These are phyloP conservation scores for Beauveria pseudobassiana DNA, from an alignment of 2,329 filamentous ascomycete species.

Conservation along the genomic window DNA sequence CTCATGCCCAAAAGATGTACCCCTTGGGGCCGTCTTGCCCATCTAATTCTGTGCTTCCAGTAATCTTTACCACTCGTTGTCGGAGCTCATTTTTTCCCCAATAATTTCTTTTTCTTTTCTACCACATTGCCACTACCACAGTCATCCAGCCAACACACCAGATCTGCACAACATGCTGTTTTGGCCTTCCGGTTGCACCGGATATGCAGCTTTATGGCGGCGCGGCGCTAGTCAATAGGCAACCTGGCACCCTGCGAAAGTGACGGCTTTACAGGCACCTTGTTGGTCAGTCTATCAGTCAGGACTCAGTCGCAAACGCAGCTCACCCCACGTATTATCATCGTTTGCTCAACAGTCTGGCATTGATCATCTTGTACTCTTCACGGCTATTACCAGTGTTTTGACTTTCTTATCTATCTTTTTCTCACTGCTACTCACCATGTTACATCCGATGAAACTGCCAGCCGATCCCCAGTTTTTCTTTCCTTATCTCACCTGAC, in stretches of 20 bases:
- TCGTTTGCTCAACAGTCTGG: too few relatives aligned
- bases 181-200: not conserved
- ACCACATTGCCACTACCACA: too few relatives aligned
- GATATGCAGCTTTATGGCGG: not conserved
- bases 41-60: not conserved
- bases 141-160: not conserved
- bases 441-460: not conserved
- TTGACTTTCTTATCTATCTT: not conserved
- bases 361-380: too few relatives aligned
- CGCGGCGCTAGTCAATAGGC: not conserved
- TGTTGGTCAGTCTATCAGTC: not conserved
- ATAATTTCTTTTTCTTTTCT: too few relatives aligned
- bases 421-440: not conserved
- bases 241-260: not conserved
- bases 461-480: not conserved
- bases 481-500: not conserved
- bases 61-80: too few relatives aligned
- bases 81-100: too few relatives aligned
- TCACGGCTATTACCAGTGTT: too few relatives aligned
- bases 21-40: not conserved
- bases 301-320: not conserved
- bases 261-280: not conserved
- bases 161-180: not conserved
- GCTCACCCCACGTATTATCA: not conserved
- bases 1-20: not conserved